A percentile compares a stretch with the other conserved stretches of the same genome.
Conservation (phyloP, 2,329 filamentous ascomycete species). For the Elsinoe necatrix region DNA sequence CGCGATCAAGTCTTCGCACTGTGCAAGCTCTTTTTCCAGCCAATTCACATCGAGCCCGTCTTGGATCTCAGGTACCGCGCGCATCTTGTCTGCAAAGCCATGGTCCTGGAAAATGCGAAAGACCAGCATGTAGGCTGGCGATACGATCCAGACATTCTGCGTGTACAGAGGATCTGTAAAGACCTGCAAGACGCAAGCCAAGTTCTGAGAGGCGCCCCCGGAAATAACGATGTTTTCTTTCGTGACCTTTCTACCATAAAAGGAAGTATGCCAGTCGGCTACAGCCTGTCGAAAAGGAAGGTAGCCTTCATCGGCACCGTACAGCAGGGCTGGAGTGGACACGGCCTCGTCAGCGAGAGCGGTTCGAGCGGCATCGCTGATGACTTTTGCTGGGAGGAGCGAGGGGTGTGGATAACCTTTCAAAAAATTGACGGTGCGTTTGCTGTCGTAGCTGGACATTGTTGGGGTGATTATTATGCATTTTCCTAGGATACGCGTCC, state of each 20-base stretch:
- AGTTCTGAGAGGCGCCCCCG: constrained; percentile 75
- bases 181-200: constrained; percentile 67
- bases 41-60: constrained; percentile 64
- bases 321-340: constrained; percentile 59
- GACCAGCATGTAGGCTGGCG: constrained; percentile 76
- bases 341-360: constrained; percentile 54
- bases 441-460: constrained; percentile 9
- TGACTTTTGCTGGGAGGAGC: constrained; percentile 57
- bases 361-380: constrained; percentile 52
- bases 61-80: constrained; percentile 65
- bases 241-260: constrained; percentile 47
- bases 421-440: constrained; percentile 52
- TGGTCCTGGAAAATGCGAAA: constrained; percentile 79
- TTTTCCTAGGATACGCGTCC: neutral
- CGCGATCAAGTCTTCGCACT: constrained; percentile 38
- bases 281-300: constrained; percentile 59
- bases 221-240: constrained; percentile 66
- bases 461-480: neutral
- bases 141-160: constrained; percentile 66
- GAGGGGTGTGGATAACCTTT: constrained; percentile 58
- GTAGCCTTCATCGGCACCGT: constrained; percentile 71
- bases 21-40: constrained; percentile 44
- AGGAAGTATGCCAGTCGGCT: constrained; percentile 59
- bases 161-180: constrained; percentile 75
- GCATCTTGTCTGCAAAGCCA: constrained; percentile 58